Evolutionary conservation across 345 rosid species (phyloP).

Genomic region (Eucalyptus erythrocorys): DNA sequence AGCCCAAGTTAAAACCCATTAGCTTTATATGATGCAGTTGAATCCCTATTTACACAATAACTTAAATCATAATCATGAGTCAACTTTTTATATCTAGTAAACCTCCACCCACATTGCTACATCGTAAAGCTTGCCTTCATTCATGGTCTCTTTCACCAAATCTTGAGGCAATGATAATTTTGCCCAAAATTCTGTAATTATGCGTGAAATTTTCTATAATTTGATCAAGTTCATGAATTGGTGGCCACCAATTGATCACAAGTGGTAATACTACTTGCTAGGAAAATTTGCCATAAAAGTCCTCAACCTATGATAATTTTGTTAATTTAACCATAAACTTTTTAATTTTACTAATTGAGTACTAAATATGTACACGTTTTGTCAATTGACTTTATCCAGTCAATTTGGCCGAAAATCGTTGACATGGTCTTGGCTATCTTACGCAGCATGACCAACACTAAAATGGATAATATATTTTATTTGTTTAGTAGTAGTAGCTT

Average conservation of each 20-base stretch:
- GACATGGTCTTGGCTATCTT: rapidly evolving
- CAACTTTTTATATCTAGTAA: neutral
- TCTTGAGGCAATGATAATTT: neutral
- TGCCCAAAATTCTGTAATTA: neutral
- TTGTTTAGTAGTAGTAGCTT: too few species aligned
- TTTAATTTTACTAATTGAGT: rapidly evolving
- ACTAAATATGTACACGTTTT: too few species aligned
- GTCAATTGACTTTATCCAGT: too few species aligned
- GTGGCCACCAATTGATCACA: neutral
- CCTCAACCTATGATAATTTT: too few species aligned
- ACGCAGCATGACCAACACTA: too few species aligned
- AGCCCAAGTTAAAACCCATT: neutral
- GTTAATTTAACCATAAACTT: rapidly evolving
- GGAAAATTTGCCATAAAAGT: too few species aligned
- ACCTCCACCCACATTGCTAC: neutral
- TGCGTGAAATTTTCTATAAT: neutral
- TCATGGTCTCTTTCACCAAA: neutral
- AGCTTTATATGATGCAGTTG: neutral
- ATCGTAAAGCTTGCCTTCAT: neutral
- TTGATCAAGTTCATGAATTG: neutral
- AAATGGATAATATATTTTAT: too few species aligned
- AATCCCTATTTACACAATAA: neutral
- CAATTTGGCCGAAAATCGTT: too few species aligned
- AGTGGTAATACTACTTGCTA: too few species aligned
- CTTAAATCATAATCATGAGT: neutral